These are phyloP conservation scores for Solanum hybrid DNA, from an alignment of 305 asterid species.

Conservation along the genomic window DNA sequence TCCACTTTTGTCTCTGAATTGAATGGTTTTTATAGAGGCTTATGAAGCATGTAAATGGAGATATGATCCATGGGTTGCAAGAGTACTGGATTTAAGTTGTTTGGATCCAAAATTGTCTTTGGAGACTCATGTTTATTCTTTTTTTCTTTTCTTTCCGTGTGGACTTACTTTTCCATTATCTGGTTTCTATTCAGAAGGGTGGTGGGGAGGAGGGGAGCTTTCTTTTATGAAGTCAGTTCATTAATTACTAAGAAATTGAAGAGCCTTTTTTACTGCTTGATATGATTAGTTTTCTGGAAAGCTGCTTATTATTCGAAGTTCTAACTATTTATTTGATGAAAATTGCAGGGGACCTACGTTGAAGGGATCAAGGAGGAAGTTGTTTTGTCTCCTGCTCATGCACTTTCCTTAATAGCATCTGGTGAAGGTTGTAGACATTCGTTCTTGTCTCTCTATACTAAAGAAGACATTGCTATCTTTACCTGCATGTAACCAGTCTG, in stretches of 20 bases:
- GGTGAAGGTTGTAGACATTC: slow-evolving; percentile 56
- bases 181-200: background rate
- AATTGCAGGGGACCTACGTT: slow-evolving; percentile 57
- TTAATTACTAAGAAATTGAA: background rate
- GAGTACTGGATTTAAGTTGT: background rate
- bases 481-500: background rate
- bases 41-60: background rate
- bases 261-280: background rate
- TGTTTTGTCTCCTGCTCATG: slow-evolving; percentile 85
- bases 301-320: background rate
- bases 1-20: background rate
- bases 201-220: background rate
- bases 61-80: background rate
- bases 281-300: background rate
- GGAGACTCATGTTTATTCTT: background rate
- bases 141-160: background rate
- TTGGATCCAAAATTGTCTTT: background rate
- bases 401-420: slow-evolving; percentile 81
- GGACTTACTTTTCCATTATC: background rate
- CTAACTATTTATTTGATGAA: background rate
- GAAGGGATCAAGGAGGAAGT: slow-evolving; percentile 92
- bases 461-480: background rate
- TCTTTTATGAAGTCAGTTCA: background rate
- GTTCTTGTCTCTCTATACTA: background rate
- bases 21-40: background rate